A percentile compares a stretch with the other conserved stretches of the same genome.
Conservation (phyloP, 306 rosid species). For the Hippophae tibetana region DNA sequence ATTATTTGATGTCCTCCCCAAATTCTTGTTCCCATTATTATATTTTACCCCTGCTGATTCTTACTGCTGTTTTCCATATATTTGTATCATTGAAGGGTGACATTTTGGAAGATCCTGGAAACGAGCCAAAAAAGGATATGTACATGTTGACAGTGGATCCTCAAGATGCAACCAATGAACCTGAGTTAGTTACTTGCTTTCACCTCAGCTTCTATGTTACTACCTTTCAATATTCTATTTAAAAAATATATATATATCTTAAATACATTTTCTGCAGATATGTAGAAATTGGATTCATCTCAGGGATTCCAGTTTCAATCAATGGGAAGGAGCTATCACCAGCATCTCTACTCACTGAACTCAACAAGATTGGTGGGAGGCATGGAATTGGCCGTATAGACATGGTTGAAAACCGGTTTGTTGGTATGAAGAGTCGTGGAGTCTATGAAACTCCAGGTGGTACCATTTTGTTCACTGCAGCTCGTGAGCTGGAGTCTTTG, state of each 20-base stretch:
- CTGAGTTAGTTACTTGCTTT: slow-evolving; percentile 35
- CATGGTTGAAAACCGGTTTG: slow-evolving; percentile 93
- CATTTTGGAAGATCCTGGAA: slow-evolving; percentile 68
- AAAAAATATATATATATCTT: background rate
- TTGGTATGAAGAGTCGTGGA: slow-evolving; percentile 95
- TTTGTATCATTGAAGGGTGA: slow-evolving; percentile 46
- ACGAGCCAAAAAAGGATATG: slow-evolving; percentile 69
- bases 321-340: slow-evolving; percentile 72
- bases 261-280: background rate
- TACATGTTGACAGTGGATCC: slow-evolving; percentile 70
- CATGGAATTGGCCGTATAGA: slow-evolving; percentile 85
- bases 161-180: slow-evolving; percentile 62
- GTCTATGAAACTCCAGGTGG: slow-evolving; percentile 99
- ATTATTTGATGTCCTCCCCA: no score
- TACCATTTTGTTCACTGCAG: slow-evolving; percentile 74
- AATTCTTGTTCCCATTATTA: no score
- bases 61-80: background rate
- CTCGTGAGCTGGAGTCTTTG: slow-evolving; percentile 63
- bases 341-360: slow-evolving; percentile 58
- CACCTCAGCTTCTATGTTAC: background rate
- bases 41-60: background rate
- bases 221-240: no score
- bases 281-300: background rate
- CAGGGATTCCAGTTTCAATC: slow-evolving; percentile 51
- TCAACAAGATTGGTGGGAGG: slow-evolving; percentile 74